phyloP scores from a whole-genome alignment of 2,329 filamentous ascomycete species.

The Blastomyces parvus region DNA sequence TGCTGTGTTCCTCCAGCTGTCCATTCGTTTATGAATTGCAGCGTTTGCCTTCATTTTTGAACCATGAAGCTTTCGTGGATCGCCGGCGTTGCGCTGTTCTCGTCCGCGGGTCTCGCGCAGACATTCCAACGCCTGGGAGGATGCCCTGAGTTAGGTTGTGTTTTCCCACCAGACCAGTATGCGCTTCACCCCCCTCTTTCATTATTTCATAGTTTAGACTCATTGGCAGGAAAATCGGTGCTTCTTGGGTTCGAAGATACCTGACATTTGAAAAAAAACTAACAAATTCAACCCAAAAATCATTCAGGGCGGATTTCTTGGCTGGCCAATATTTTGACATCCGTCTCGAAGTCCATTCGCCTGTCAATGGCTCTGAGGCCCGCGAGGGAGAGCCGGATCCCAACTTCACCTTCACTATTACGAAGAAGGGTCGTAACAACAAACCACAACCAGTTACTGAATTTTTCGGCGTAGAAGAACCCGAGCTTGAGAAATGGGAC shows the following conservation, averaged over 20 bases:
- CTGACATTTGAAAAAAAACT: neutral
- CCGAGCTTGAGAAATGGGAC: conserved; percentile 67
- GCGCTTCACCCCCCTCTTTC: conserved; percentile 14
- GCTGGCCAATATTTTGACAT: conserved; percentile 78
- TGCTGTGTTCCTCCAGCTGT: neutral
- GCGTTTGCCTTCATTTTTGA: neutral
- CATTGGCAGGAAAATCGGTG: neutral
- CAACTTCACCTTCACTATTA: conserved; percentile 65
- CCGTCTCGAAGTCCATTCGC: conserved; percentile 71
- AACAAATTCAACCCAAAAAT: neutral
- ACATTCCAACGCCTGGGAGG: conserved; percentile 48
- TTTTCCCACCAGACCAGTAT: conserved; percentile 51
- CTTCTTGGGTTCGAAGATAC: neutral
- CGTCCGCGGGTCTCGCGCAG: conserved; percentile 34
- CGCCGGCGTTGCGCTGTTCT: conserved; percentile 20
- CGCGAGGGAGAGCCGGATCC: conserved; percentile 58
- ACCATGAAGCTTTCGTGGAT: conserved; percentile 23
- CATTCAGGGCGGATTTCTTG: conserved; percentile 60
- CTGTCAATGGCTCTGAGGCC: conserved; percentile 72
- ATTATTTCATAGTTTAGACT: neutral
- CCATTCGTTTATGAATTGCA: neutral
- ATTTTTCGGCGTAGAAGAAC: conserved; percentile 62
- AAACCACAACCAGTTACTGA: conserved; percentile 47
- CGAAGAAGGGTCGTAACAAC: conserved; percentile 46
- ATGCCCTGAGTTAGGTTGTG: conserved; percentile 48